These are phyloP conservation scores for Lachnellula suecica DNA, from an alignment of 2,329 filamentous ascomycete species.

Conservation along the genomic window DNA sequence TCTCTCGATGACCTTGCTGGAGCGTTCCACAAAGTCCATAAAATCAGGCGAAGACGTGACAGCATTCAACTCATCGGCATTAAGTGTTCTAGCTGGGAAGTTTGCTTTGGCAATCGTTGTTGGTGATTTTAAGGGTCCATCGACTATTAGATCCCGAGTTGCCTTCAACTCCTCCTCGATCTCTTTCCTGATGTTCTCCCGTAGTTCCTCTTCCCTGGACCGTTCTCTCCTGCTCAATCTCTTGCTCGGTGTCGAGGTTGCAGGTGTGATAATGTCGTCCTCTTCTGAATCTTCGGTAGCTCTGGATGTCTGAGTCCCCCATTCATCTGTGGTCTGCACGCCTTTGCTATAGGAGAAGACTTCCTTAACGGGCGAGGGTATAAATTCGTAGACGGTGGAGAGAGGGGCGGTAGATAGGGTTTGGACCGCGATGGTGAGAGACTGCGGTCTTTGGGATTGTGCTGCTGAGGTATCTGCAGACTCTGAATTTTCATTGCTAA, in stretches of 20 bases:
- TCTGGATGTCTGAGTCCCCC: constrained; percentile 56
- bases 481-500: constrained; percentile 74
- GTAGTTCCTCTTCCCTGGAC: constrained; percentile 84
- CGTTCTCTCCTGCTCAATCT: constrained; percentile 75
- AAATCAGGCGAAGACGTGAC: constrained; percentile 93
- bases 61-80: constrained; percentile 81
- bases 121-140: constrained; percentile 47
- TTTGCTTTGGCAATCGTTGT: constrained; percentile 49
- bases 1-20: constrained; percentile 94
- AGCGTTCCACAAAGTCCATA: constrained; percentile 90
- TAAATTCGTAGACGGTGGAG: constrained; percentile 77
- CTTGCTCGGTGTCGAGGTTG: constrained; percentile 64
- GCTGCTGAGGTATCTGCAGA: constrained; percentile 47
- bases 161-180: constrained; percentile 90
- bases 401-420: constrained; percentile 72
- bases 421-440: constrained; percentile 50
- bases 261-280: constrained; percentile 55
- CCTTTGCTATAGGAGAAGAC: constrained; percentile 96
- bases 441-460: constrained; percentile 36
- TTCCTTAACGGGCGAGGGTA: constrained; percentile 74
- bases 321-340: constrained; percentile 84
- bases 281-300: constrained; percentile 63
- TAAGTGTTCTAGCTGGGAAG: constrained; percentile 79
- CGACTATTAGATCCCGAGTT: constrained; percentile 58
- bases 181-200: constrained; percentile 80